phyloP scores from a whole-genome alignment of 176 grass and related monocot species.

The Oryza nivara region DNA sequence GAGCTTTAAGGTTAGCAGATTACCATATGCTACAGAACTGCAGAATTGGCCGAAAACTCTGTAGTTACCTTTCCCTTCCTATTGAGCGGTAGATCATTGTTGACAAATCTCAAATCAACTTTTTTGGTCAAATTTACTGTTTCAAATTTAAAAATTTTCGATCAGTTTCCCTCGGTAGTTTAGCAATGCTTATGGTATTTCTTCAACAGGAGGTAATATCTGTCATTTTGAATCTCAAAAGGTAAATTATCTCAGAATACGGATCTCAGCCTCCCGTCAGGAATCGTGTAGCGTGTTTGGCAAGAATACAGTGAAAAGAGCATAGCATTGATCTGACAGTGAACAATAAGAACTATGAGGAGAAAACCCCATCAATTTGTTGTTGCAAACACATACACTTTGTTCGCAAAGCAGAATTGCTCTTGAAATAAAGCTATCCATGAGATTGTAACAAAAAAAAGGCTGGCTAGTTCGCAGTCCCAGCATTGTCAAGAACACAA shows the following conservation, averaged over 20 bases:
- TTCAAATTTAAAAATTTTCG: too few relatives aligned
- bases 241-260: neutral
- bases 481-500: conserved; percentile 45
- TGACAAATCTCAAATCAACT: too few relatives aligned
- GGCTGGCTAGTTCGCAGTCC: neutral
- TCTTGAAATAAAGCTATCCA: conserved; percentile 43
- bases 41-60: neutral
- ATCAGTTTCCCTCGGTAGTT: too few relatives aligned
- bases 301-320: neutral
- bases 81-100: too few relatives aligned
- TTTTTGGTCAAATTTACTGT: too few relatives aligned
- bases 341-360: neutral
- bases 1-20: neutral
- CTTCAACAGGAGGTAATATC: neutral
- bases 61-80: too few relatives aligned
- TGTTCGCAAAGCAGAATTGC: conserved; percentile 35
- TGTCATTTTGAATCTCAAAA: neutral
- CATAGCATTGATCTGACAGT: neutral
- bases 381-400: neutral
- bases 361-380: neutral
- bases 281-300: neutral
- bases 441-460: conserved; percentile 1
- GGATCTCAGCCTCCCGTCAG: neutral
- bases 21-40: too few relatives aligned
- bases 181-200: neutral